A percentile compares a stretch with the other conserved stretches of the same genome.
Conservation (phyloP, 108 stramenopile genomes). For the Stephanodiscus minutulus region DNA sequence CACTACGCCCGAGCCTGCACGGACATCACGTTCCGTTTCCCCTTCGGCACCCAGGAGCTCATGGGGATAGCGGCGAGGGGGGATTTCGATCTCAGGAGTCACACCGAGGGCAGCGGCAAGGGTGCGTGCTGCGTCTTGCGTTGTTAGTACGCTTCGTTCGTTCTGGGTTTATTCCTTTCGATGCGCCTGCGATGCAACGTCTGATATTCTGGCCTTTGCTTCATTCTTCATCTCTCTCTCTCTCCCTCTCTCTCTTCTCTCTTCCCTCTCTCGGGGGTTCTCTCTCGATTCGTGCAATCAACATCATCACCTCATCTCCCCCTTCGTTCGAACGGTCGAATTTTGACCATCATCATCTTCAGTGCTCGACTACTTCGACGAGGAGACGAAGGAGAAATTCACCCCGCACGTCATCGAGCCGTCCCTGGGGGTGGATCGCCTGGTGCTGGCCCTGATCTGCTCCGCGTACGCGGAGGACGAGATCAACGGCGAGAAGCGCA, state of each 20-base stretch:
- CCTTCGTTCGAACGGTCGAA: neutral
- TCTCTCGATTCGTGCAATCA: no score
- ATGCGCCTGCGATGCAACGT: no score
- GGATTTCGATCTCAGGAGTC: slow-evolving; percentile 93
- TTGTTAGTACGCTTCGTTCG: no score
- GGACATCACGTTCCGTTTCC: slow-evolving; percentile 95
- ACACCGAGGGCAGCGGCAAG: slow-evolving; percentile 87
- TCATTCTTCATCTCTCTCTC: slow-evolving; percentile 6
- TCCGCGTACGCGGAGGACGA: slow-evolving; percentile 95
- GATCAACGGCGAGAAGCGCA: slow-evolving; percentile 88
- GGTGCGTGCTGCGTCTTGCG: slow-evolving; percentile 47
- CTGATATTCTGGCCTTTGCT: no score
- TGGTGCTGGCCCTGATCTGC: slow-evolving; percentile 90
- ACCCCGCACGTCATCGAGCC: slow-evolving; percentile 98
- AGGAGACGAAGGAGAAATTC: slow-evolving; percentile 89
- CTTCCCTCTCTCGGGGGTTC: neutral
- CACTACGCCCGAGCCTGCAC: slow-evolving; percentile 98
- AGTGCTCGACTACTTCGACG: slow-evolving; percentile 94
- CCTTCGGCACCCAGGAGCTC: slow-evolving; percentile 94
- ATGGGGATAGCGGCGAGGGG: slow-evolving; percentile 99
- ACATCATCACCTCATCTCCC: no score
- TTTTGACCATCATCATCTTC: neutral
- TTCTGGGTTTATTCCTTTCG: neutral
- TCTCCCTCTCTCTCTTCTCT: neutral
- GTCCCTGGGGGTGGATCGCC: slow-evolving; percentile 91